These are phyloP conservation scores for Torulaspora delbrueckii DNA, from an alignment of 805 yeast species.

Conservation along the genomic window DNA sequence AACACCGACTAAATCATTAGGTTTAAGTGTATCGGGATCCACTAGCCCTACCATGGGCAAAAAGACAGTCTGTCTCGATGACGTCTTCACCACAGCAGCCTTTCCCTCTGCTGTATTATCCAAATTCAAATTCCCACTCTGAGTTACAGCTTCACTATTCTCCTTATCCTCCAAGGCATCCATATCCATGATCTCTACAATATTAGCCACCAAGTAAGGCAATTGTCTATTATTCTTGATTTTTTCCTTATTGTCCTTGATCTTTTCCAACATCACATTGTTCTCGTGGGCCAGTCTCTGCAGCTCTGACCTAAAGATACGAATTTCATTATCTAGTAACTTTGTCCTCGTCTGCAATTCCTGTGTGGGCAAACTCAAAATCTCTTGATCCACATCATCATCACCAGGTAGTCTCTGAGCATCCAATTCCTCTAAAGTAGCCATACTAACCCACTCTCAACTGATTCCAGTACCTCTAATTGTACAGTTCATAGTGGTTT, in stretches of 20 bases:
- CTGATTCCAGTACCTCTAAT: no score
- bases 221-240: constrained; percentile 92
- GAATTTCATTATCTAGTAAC: constrained; percentile 88
- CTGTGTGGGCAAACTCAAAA: constrained; percentile 67
- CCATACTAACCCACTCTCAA: constrained; percentile 42
- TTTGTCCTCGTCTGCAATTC: constrained; percentile 84
- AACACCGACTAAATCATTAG: constrained; percentile 97
- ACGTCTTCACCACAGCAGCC: constrained; percentile 97
- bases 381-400: constrained; percentile 74
- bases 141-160: constrained; percentile 48
- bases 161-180: constrained; percentile 77
- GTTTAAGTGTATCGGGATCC: constrained; percentile 84
- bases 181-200: constrained; percentile 88
- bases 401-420: constrained; percentile 42
- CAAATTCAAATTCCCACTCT: constrained; percentile 92
- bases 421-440: constrained; percentile 81
- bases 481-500: background rate
- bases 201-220: constrained; percentile 94
- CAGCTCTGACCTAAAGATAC: constrained; percentile 87
- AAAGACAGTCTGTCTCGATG: constrained; percentile 95
- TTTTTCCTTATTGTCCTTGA: constrained; percentile 93
- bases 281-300: constrained; percentile 90
- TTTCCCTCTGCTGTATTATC: constrained; percentile 90
- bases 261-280: constrained; percentile 85
- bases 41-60: constrained; percentile 94